Evolutionary conservation across 768 basidiomycete species (phyloP).

Genomic region (Nevesoporus exiguus): DNA sequence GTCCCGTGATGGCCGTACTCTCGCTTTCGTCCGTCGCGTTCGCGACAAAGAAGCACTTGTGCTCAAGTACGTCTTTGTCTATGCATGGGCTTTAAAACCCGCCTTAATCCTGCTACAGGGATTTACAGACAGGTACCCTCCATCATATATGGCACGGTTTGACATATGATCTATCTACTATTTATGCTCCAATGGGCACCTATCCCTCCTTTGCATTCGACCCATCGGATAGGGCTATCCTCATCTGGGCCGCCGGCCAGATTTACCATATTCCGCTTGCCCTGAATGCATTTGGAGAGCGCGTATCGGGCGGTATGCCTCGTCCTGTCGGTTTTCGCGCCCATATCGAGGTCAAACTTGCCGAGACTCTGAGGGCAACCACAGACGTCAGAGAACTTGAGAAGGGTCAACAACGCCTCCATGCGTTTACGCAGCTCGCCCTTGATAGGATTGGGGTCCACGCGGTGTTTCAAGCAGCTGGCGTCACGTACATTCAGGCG

Average conservation of each 20-base stretch:
- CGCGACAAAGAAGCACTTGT: constrained; percentile 71
- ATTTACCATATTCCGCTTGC: constrained; percentile 59
- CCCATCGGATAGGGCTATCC: constrained; percentile 34
- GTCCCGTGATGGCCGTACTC: constrained; percentile 62
- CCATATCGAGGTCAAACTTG: constrained; percentile 59
- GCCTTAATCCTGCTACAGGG: constrained; percentile 38
- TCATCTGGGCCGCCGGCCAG: constrained; percentile 74
- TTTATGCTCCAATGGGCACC: constrained; percentile 77
- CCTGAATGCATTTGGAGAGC: constrained; percentile 43
- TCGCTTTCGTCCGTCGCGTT: constrained; percentile 72
- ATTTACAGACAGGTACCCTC: constrained; percentile 62
- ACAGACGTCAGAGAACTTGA: constrained; percentile 55
- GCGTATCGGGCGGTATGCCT: constrained; percentile 38
- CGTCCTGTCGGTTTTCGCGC: constrained; percentile 56
- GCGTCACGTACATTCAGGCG: constrained; percentile 32
- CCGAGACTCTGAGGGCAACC: constrained; percentile 49
- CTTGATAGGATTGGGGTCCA: constrained; percentile 51
- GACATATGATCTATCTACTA: constrained; percentile 57
- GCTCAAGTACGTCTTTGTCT: constrained; percentile 50
- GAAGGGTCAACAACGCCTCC: constrained; percentile 52
- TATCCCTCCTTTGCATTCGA: constrained; percentile 71
- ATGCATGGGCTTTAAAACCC: neutral
- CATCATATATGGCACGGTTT: constrained; percentile 66
- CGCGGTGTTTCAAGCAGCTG: constrained; percentile 68
- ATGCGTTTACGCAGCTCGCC: constrained; percentile 58